phyloP scores from a whole-genome alignment of 2,329 filamentous ascomycete species.

The Ceratocystis albifundus region DNA sequence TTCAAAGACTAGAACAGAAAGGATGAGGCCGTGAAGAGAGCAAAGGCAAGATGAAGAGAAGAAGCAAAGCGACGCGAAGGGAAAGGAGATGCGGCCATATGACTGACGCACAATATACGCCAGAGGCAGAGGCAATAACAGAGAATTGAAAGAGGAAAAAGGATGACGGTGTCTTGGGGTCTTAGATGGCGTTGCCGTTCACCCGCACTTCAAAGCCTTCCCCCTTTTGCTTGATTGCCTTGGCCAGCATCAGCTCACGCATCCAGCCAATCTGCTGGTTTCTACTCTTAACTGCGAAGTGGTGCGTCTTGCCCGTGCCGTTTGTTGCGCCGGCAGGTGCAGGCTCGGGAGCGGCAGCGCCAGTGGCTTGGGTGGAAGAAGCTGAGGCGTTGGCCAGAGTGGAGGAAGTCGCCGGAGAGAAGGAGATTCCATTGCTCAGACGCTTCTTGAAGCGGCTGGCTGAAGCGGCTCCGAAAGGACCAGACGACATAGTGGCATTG shows the following conservation, averaged over 20 bases:
- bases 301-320: conserved; percentile 70
- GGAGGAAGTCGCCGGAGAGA: conserved; percentile 26
- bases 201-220: conserved; percentile 73
- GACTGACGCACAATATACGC: conserved; percentile 2
- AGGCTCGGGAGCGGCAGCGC: conserved; percentile 24
- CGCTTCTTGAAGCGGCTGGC: conserved; percentile 20
- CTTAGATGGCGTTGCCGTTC: conserved; percentile 63
- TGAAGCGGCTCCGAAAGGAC: conserved; percentile 10
- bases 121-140: conserved; percentile 14
- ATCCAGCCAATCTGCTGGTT: conserved; percentile 97
- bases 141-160: conserved; percentile 15
- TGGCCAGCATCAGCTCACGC: conserved; percentile 83
- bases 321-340: conserved; percentile 40
- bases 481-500: conserved; percentile 15
- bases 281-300: conserved; percentile 78
- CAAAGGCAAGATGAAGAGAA: conserved; percentile 24
- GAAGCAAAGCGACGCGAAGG: conserved; percentile 19
- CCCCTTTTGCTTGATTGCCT: conserved; percentile 72
- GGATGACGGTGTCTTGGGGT: conserved; percentile 14
- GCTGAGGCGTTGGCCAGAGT: conserved; percentile 34
- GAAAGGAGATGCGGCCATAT: conserved; percentile 19
- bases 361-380: conserved; percentile 33
- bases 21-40: conserved; percentile 9
- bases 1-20: conserved; percentile 21
- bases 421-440: conserved; percentile 6